Base-by-base conservation (phyloP, 2,329 filamentous ascomycete species). In the Paraphaeosphaeria sporulosa region DNA sequence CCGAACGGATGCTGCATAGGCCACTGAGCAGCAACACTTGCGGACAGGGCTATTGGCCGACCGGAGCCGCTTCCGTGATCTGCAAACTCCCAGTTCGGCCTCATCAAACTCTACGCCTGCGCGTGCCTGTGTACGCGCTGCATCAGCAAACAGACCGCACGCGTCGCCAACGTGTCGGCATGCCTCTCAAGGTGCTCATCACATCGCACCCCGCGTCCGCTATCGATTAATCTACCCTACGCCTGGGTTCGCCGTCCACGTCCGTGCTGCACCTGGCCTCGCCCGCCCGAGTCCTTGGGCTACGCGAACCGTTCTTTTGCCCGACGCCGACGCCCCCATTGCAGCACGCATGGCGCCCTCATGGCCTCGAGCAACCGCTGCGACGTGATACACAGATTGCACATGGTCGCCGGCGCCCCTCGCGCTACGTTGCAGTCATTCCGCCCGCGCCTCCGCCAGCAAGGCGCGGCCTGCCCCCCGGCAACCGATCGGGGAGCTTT, bases 241-340 rank as follows among this genome's bases (percentile, higher is more conserved):
- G 21, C 19, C 49, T 19, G 49, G 30, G 19, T 42, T 42, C 21
- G 36, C 34, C 36, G 50, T 42, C 21, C 21, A 21, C 36, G 50
- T 42, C 50, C 23, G 50, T 53, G 50, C 50, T 17, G 32, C 32
- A 19, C 27, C 27, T 34, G 27, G 49, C 49, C 32, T 40, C 32
- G n/a, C 1, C 23, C 32, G 49, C 36, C 50, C 50, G 50, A 53
- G 15, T 53, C 50, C 36, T 36, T 36, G 50, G 50, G 40, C 50
- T 19, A 50, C 52, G 42, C 34, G 42, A 55, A 55, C 27, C 40
- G 47, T 46, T 19, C 52, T 38, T 47, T 25, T 46, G 40, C 38
- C n/a, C 40, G 40, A 38, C 30, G n/a, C 27, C 27, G 4, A 15
- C 38, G n/a, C 38, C 25, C n/a, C 21, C n/a, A 23, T 32, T 44